Conservation (phyloP, 192 early-diverging fungal species). For the Rhizophlyctis rosea region DNA sequence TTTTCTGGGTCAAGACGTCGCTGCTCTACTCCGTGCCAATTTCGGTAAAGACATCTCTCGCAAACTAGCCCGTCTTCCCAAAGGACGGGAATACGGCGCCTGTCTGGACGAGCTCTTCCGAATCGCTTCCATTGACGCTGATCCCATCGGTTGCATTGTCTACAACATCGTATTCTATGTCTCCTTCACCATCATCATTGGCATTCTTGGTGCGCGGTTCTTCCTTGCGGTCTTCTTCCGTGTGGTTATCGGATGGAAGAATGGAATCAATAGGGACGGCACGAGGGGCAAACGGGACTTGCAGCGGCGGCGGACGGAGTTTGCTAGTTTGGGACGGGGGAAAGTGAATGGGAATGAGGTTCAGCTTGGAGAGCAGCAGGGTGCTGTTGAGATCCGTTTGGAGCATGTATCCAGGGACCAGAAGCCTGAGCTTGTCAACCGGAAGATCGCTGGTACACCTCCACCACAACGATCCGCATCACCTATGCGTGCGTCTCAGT, state of each 20-base stretch:
- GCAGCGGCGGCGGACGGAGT: conserved; percentile 14
- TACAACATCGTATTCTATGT: conserved; percentile 77
- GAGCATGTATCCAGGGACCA: no score
- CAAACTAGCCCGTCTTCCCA: background rate
- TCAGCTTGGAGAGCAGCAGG: no score
- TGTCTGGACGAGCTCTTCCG: conserved; percentile 78
- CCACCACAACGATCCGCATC: no score
- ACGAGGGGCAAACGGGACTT: conserved; percentile 15
- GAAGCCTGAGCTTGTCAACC: background rate
- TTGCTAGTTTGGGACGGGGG: background rate
- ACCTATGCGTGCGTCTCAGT: no score
- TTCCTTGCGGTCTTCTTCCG: conserved; percentile 48
- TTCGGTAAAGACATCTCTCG: conserved; percentile 45
- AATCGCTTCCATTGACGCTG: conserved; percentile 76
- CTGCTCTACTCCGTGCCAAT: conserved; percentile 12
- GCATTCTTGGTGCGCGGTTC: conserved; percentile 41
- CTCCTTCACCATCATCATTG: conserved; percentile 56
- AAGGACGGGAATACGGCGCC: conserved; percentile 40
- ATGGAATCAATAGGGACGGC: conserved; percentile 28
- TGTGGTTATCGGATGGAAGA: conserved; percentile 37
- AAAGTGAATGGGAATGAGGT: background rate
- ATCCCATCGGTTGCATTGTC: conserved; percentile 76
- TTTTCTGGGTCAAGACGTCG: conserved; percentile 8
- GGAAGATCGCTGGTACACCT: background rate
- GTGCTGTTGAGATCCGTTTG: no score